Evolutionary conservation across 75 land plant genomes (phyloP).

Genomic region (Azolla pinnata): DNA sequence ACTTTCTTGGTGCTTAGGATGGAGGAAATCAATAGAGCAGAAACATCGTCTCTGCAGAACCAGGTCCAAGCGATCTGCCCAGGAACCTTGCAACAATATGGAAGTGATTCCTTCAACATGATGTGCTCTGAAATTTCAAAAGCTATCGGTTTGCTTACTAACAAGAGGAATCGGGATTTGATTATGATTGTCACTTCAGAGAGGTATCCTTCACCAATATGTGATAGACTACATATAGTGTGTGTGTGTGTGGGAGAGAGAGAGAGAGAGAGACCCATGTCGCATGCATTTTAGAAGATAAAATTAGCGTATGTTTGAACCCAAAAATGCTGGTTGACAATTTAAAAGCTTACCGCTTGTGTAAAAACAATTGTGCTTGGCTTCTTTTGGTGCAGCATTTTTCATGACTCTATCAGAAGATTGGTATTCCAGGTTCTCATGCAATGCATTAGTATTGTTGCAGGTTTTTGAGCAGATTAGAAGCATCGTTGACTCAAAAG

Average conservation of each 20-base stretch:
- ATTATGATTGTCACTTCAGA: slow-evolving; percentile 78
- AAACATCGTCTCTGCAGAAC: slow-evolving; percentile 66
- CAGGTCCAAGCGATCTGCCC: slow-evolving; percentile 89
- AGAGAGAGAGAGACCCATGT: too few relatives aligned
- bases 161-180: slow-evolving; percentile 70
- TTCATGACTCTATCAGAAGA: too few relatives aligned
- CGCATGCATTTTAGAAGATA: too few relatives aligned
- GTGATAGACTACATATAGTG: too few relatives aligned
- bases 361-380: too few relatives aligned
- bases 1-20: slow-evolving; percentile 70
- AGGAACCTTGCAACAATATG: slow-evolving; percentile 58
- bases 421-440: too few relatives aligned
- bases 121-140: slow-evolving; percentile 58
- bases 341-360: too few relatives aligned
- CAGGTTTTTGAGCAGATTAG: slow-evolving; percentile 79
- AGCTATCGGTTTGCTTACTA: slow-evolving; percentile 65
- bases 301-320: too few relatives aligned
- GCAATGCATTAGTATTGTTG: too few relatives aligned
- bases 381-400: too few relatives aligned
- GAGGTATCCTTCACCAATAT: slow-evolving; percentile 33
- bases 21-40: slow-evolving; percentile 58
- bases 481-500: slow-evolving; percentile 60
- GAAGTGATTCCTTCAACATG: slow-evolving; percentile 46
- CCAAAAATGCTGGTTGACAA: too few relatives aligned
- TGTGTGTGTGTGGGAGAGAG: too few relatives aligned